phyloP scores from a whole-genome alignment of 306 rosid genomes.

The Crataegus laevigata region DNA sequence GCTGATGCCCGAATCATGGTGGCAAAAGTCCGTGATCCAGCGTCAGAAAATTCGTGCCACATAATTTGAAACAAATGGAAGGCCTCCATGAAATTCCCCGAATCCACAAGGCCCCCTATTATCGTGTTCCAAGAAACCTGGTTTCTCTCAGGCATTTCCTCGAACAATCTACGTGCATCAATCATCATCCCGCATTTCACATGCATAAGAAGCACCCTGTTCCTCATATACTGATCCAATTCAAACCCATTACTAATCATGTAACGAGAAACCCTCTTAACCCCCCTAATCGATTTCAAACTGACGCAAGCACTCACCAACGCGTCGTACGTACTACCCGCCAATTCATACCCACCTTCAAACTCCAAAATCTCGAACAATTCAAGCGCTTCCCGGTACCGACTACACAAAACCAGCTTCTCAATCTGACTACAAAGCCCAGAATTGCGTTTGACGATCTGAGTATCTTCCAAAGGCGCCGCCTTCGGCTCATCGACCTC shows the following conservation, averaged over 20 bases:
- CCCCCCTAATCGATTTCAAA: conserved; percentile 57
- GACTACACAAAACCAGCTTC: conserved; percentile 52
- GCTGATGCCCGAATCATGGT: conserved; percentile 66
- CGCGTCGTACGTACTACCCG: conserved; percentile 57
- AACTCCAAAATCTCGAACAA: conserved; percentile 75
- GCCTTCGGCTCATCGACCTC: conserved; percentile 21
- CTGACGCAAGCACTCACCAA: conserved; percentile 62
- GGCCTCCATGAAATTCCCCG: conserved; percentile 58
- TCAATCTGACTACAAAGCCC: conserved; percentile 65
- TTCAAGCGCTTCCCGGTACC: conserved; percentile 60
- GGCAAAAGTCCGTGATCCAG: conserved; percentile 45
- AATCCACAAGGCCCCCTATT: conserved; percentile 56
- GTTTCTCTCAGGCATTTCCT: conserved; percentile 55
- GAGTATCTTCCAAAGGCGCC: conserved; percentile 21
- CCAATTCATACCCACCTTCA: conserved; percentile 37
- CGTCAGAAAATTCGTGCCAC: conserved; percentile 60
- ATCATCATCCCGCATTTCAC: conserved; percentile 61
- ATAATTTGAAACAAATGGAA: conserved; percentile 39
- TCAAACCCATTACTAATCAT: conserved; percentile 56
- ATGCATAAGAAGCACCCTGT: conserved; percentile 70
- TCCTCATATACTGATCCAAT: conserved; percentile 56
- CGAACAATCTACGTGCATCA: conserved; percentile 58
- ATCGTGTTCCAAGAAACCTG: conserved; percentile 56
- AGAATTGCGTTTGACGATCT: conserved; percentile 22
- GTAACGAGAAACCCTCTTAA: conserved; percentile 52